Evolutionary conservation across 768 basidiomycete species (phyloP).

Genomic region (Lentinus brumalis): DNA sequence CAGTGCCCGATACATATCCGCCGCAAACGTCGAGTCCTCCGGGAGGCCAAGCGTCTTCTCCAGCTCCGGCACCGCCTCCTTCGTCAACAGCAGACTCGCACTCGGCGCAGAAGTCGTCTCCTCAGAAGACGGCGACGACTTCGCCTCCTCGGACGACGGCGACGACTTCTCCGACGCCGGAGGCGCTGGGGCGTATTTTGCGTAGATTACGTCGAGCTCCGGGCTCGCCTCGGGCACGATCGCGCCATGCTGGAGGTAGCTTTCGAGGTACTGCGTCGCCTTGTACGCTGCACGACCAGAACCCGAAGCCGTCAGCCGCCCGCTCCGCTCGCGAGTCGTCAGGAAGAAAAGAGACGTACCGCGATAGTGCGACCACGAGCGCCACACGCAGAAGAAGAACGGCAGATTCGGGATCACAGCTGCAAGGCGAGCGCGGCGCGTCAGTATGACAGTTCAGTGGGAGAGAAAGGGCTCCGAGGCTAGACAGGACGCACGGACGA

Average conservation of each 20-base stretch:
- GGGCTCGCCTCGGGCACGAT: slow-evolving; percentile 58
- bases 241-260: slow-evolving; percentile 54
- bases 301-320: background rate
- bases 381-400: slow-evolving; percentile 84
- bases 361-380: slow-evolving; percentile 83
- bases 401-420: slow-evolving; percentile 83
- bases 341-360: slow-evolving; percentile 40
- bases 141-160: too few relatives aligned
- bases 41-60: slow-evolving; percentile 48
- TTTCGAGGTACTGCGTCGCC: slow-evolving; percentile 67
- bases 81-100: slow-evolving; percentile 47
- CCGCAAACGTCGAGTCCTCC: slow-evolving; percentile 38
- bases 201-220: slow-evolving; percentile 61
- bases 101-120: slow-evolving; percentile 14
- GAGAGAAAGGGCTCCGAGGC: background rate
- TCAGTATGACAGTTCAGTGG: background rate
- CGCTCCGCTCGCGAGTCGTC: background rate
- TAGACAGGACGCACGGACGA: slow-evolving; percentile 61
- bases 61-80: slow-evolving; percentile 56
- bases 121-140: slow-evolving; percentile 1
- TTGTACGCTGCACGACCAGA: slow-evolving; percentile 54
- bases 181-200: slow-evolving; percentile 28
- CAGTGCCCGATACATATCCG: slow-evolving; percentile 64
- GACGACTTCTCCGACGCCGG: slow-evolving; percentile 4
- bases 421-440: slow-evolving; percentile 26